Evolutionary conservation across 1,284 basidiomycete species (phyloP).

Genomic region (Pyrrhoderma noxium): DNA sequence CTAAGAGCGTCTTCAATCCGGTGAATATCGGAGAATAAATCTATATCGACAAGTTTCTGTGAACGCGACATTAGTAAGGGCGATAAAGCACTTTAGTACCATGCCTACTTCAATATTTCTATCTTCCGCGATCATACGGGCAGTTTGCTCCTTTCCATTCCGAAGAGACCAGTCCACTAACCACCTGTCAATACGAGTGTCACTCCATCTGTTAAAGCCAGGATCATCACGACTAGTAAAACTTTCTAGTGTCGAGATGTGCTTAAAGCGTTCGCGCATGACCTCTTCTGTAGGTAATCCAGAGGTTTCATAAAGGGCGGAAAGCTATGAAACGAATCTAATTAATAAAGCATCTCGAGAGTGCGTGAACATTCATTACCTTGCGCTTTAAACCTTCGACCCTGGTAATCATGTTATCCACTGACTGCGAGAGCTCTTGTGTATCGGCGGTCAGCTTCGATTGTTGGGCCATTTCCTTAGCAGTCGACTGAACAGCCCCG

Average conservation of each 20-base stretch:
- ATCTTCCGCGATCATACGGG: slow-evolving; percentile 60
- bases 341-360: not conserved
- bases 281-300: slow-evolving; percentile 64
- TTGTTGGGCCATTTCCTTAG: slow-evolving; percentile 47
- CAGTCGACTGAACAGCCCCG: slow-evolving; percentile 45
- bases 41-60: slow-evolving; percentile 82
- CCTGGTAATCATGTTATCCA: slow-evolving; percentile 71
- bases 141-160: slow-evolving; percentile 62
- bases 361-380: slow-evolving; percentile 34
- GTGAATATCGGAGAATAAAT: slow-evolving; percentile 83
- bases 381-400: slow-evolving; percentile 77
- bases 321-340: slow-evolving; percentile 39
- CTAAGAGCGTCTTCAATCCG: slow-evolving; percentile 78
- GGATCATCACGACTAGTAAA: slow-evolving; percentile 44
- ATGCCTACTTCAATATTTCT: slow-evolving; percentile 53
- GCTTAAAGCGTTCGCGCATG: slow-evolving; percentile 64
- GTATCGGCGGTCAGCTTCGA: slow-evolving; percentile 33
- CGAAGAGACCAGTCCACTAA: slow-evolving; percentile 89
- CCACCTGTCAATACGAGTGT: slow-evolving; percentile 81
- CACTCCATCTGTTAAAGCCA: slow-evolving; percentile 69
- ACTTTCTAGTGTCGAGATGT: slow-evolving; percentile 55
- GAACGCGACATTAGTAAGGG: not conserved
- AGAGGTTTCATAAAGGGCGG: slow-evolving; percentile 58
- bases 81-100: not conserved
- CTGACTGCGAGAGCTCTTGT: slow-evolving; percentile 49